Evolutionary conservation across 2,329 filamentous ascomycete genomes (phyloP).

Genomic region (Colletotrichum camelliae): DNA sequence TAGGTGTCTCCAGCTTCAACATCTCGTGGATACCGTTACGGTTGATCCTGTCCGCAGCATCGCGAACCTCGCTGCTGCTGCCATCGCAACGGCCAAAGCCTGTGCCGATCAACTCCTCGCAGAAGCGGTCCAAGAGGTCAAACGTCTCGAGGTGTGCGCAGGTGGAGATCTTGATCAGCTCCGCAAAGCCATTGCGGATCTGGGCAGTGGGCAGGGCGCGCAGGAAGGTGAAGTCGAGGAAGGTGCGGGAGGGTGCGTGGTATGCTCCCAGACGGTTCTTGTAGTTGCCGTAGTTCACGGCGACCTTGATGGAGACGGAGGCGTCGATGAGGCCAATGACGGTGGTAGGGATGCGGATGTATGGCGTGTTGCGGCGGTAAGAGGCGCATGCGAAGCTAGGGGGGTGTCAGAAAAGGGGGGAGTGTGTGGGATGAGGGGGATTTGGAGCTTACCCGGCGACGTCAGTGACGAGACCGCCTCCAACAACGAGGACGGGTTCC

Average conservation of each 20-base stretch:
- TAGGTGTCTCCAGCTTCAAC: slow-evolving; percentile 75
- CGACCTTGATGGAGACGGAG: slow-evolving; percentile 79
- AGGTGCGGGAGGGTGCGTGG: slow-evolving; percentile 74
- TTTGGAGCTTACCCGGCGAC: slow-evolving; percentile 60
- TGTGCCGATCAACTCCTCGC: slow-evolving; percentile 69
- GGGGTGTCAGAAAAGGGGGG: neutral
- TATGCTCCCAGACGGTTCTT: slow-evolving; percentile 79
- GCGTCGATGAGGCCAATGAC: slow-evolving; percentile 79
- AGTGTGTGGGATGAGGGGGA: slow-evolving; percentile 37
- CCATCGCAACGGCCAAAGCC: slow-evolving; percentile 68
- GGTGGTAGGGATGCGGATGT: slow-evolving; percentile 75
- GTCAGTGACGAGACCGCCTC: slow-evolving; percentile 74
- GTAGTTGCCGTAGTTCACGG: slow-evolving; percentile 77
- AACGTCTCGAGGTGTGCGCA: slow-evolving; percentile 72
- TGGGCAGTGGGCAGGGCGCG: slow-evolving; percentile 70
- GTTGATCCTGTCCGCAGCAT: slow-evolving; percentile 71
- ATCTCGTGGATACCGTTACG: slow-evolving; percentile 74
- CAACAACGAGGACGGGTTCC: slow-evolving; percentile 71
- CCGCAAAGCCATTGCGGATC: slow-evolving; percentile 76
- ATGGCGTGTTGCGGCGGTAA: slow-evolving; percentile 76
- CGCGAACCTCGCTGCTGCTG: slow-evolving; percentile 57
- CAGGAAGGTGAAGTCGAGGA: slow-evolving; percentile 77
- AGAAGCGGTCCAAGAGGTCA: slow-evolving; percentile 71
- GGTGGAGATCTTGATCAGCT: slow-evolving; percentile 78
- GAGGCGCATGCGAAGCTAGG: slow-evolving; percentile 71